Conservation (phyloP, 768 basidiomycete species). For the Russula sp. region DNA sequence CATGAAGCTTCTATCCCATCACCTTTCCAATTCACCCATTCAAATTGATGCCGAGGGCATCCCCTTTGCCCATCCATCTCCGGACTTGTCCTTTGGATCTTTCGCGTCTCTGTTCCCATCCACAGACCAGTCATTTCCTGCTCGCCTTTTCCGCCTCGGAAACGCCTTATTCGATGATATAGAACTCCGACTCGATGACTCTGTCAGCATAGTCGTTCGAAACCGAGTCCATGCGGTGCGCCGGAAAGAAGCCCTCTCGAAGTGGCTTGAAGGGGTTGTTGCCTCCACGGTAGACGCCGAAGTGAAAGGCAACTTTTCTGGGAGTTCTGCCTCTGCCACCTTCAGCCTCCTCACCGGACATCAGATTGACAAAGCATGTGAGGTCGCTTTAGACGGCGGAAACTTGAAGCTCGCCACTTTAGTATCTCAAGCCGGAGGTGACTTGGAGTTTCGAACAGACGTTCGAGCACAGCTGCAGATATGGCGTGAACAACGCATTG, state of each 20-base stretch:
- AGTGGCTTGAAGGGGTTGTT: slow-evolving; percentile 80
- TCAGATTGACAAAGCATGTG: slow-evolving; percentile 80
- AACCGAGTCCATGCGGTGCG: slow-evolving; percentile 60
- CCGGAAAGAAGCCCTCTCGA: slow-evolving; percentile 74
- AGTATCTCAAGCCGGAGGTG: slow-evolving; percentile 81
- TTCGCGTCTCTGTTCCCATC: slow-evolving; percentile 69
- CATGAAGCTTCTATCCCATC: slow-evolving; percentile 68
- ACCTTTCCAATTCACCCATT: slow-evolving; percentile 71
- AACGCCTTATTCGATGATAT: slow-evolving; percentile 85
- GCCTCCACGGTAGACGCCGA: slow-evolving; percentile 69
- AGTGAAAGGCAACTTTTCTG: slow-evolving; percentile 49
- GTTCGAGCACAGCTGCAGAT: slow-evolving; percentile 70
- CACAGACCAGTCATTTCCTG: slow-evolving; percentile 70
- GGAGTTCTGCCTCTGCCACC: slow-evolving; percentile 49
- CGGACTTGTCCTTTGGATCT: slow-evolving; percentile 69
- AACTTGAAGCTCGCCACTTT: slow-evolving; percentile 86
- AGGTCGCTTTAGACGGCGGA: slow-evolving; percentile 67
- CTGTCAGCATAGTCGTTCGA: slow-evolving; percentile 58
- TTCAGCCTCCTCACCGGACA: slow-evolving; percentile 85
- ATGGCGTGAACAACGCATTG: slow-evolving; percentile 78
- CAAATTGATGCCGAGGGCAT: slow-evolving; percentile 63
- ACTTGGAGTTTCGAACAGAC: slow-evolving; percentile 69
- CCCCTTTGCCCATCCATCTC: slow-evolving; percentile 65
- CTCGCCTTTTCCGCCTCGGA: slow-evolving; percentile 83
- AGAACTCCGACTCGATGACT: slow-evolving; percentile 55